Evolutionary conservation across 169 alveolate genomes (phyloP).

Genomic region (Theileria luwenshuni): DNA sequence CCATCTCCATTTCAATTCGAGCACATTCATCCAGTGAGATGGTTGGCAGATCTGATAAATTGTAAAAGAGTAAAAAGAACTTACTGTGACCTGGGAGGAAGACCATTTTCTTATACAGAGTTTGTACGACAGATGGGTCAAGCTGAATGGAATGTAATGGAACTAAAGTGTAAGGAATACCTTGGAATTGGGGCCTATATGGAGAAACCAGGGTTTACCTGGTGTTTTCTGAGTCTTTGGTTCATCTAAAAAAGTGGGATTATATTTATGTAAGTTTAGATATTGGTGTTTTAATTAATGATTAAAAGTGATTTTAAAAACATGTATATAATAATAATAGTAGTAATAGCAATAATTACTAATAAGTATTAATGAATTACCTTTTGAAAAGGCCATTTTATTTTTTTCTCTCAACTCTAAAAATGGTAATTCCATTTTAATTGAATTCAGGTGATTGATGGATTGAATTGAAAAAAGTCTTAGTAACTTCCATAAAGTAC

Average conservation of each 20-base stretch:
- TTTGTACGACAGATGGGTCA: constrained; percentile 52
- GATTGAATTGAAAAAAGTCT: constrained; percentile 36
- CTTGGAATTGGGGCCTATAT: constrained; percentile 42
- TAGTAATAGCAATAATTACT: background rate
- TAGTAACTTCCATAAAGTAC: constrained; percentile 15
- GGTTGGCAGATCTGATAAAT: constrained; percentile 60
- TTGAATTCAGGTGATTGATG: constrained; percentile 35
- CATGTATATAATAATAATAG: background rate
- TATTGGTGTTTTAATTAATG: no score
- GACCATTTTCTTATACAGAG: constrained; percentile 46
- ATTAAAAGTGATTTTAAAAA: background rate
- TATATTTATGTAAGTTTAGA: no score
- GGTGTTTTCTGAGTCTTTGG: background rate
- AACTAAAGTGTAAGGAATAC: constrained; percentile 6
- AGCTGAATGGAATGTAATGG: background rate
- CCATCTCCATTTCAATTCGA: constrained; percentile 76
- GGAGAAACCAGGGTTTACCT: constrained; percentile 53
- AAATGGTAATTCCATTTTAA: constrained; percentile 48
- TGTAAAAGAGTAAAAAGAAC: background rate
- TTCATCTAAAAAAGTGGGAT: constrained; percentile 13
- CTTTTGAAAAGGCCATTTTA: background rate
- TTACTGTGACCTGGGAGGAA: constrained; percentile 68
- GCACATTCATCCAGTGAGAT: constrained; percentile 81
- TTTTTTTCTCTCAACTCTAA: constrained; percentile 17
- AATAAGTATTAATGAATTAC: background rate